Percentiles rank a stretch among this genome's conserved stretches.
Evolutionary conservation across 106 monocot species (phyloP).

Genomic region (Dendrobium nobile): DNA sequence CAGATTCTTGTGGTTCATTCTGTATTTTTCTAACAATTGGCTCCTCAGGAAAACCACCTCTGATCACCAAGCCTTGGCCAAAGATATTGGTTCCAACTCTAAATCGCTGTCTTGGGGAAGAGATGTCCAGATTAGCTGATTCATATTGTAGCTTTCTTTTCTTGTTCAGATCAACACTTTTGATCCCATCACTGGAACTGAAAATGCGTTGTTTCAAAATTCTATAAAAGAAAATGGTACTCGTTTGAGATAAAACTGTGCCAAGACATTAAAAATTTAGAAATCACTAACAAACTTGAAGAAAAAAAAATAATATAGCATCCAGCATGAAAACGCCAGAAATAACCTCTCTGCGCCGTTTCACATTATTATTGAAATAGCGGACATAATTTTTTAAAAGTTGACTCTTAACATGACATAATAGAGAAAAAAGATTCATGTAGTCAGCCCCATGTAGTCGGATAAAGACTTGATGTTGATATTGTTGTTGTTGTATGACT

Average conservation of each 20-base stretch:
- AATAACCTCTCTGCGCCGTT: neutral
- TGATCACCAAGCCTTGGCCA: too few species aligned
- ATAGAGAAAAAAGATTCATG: too few species aligned
- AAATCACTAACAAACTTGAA: neutral
- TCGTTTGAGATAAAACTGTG: neutral
- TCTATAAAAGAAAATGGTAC: neutral
- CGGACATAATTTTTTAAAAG: neutral
- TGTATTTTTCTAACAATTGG: neutral
- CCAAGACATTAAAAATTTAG: neutral
- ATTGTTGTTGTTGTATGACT: too few species aligned
- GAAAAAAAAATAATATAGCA: neutral
- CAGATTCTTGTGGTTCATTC: slow-evolving; percentile 4
- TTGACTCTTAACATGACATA: too few species aligned
- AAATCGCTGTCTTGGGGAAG: slow-evolving; percentile 10
- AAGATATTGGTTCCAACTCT: neutral
- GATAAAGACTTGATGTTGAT: too few species aligned
- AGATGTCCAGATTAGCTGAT: neutral
- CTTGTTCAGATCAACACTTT: slow-evolving; percentile 6
- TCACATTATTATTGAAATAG: neutral
- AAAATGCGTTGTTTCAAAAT: neutral
- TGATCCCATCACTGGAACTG: neutral
- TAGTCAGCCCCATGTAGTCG: too few species aligned
- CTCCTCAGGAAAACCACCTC: neutral
- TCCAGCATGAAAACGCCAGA: neutral
- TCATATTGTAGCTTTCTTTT: slow-evolving; percentile 19